These are phyloP conservation scores for Taphrina deformans DNA, from an alignment of 1,139 yeast species.

Conservation along the genomic window DNA sequence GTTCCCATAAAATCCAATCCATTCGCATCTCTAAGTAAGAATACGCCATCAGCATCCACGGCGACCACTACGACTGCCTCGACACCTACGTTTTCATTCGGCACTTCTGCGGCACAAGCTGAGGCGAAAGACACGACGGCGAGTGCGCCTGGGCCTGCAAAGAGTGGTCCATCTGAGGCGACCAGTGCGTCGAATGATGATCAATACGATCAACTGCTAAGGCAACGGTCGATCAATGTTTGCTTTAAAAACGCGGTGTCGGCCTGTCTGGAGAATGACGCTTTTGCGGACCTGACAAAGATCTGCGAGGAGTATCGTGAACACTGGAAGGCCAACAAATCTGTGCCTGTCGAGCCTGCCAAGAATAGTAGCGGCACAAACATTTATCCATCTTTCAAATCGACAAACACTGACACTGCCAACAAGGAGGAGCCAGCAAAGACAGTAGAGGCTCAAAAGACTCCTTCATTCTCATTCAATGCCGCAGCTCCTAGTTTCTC, in stretches of 20 bases:
- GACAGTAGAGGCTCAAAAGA: background rate
- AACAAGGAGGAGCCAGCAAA: constrained; percentile 40
- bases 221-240: constrained; percentile 39
- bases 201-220: constrained; percentile 15
- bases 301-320: constrained; percentile 16
- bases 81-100: constrained; percentile 27
- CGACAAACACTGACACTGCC: background rate
- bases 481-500: constrained; percentile 17
- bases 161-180: background rate
- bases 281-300: constrained; percentile 20
- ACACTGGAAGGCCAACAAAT: background rate
- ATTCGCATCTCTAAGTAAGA: constrained; percentile 3
- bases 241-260: constrained; percentile 7
- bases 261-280: constrained; percentile 5
- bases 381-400: constrained; percentile 12
- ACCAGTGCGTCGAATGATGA: background rate
- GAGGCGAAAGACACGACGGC: background rate
- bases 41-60: background rate
- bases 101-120: background rate
- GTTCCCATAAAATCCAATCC: constrained; percentile 21
- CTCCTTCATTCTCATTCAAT: constrained; percentile 19
- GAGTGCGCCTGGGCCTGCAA: background rate
- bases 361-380: background rate
- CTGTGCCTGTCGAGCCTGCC: constrained; percentile 1
- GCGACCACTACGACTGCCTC: background rate